These are phyloP conservation scores for Starmerella apis DNA, from an alignment of 805 yeast genomes.

Conservation along the genomic window DNA sequence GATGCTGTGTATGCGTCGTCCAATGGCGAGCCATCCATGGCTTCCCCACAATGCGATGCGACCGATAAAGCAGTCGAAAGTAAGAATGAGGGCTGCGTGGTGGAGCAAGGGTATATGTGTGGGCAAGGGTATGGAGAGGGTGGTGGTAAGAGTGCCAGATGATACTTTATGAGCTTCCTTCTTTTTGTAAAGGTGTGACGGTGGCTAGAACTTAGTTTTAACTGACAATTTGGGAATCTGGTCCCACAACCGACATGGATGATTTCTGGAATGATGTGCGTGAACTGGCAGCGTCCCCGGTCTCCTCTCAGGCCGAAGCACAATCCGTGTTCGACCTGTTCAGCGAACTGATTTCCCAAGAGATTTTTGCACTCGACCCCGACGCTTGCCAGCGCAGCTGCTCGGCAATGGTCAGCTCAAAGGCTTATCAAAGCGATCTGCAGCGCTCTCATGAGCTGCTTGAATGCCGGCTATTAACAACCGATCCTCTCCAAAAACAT, in stretches of 20 bases:
- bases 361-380: conserved; percentile 4
- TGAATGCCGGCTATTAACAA: conserved; percentile 3
- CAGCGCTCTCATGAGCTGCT: conserved; percentile 6
- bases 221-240: not conserved
- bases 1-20: conserved; percentile 42
- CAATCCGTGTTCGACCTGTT: conserved; percentile 12
- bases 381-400: conserved; percentile 4
- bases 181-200: not conserved
- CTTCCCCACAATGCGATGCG: not conserved
- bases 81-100: not conserved
- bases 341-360: conserved; percentile 12
- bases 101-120: not conserved
- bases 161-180: not conserved
- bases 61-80: not conserved
- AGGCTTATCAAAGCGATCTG: conserved; percentile 11
- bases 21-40: conserved; percentile 24
- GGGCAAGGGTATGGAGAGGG: not conserved
- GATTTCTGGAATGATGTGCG: conserved; percentile 4
- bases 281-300: conserved; percentile 3
- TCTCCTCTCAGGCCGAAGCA: conserved; percentile 7
- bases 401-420: conserved; percentile 10
- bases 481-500: conserved; percentile 15
- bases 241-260: not conserved
- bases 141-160: not conserved
- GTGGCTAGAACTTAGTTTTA: not conserved